Percentiles rank a stretch among this genome's conserved stretches.
Evolutionary conservation across 306 rosid species (phyloP).

Genomic region (Clitoria ternatea): DNA sequence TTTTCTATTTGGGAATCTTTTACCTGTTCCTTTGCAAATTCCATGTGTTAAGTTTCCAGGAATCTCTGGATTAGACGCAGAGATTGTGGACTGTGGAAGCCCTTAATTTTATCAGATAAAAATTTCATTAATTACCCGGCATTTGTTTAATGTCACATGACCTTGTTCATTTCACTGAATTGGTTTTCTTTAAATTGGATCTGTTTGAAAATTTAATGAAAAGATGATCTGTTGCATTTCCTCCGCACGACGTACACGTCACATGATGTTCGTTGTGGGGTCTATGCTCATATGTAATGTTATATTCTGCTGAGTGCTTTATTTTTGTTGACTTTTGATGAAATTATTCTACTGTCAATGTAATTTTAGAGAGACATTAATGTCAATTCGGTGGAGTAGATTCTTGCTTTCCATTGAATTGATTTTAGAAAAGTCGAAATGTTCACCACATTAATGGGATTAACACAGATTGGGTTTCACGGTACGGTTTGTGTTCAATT

Average conservation of each 20-base stretch:
- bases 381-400: no score
- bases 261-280: slow-evolving; percentile 36
- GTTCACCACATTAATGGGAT: no score
- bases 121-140: not conserved
- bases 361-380: not conserved
- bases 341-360: slow-evolving; percentile 12
- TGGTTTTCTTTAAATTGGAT: slow-evolving; percentile 20
- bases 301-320: slow-evolving; percentile 25
- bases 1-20: slow-evolving; percentile 43
- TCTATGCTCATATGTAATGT: slow-evolving; percentile 28
- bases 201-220: slow-evolving; percentile 26
- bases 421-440: no score
- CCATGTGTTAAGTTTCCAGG: slow-evolving; percentile 23
- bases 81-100: slow-evolving; percentile 19
- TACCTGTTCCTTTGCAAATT: slow-evolving; percentile 1
- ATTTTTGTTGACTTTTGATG: slow-evolving; percentile 29
- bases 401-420: no score
- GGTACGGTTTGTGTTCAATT: no score
- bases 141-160: slow-evolving; percentile 28
- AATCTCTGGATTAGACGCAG: slow-evolving; percentile 27
- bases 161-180: slow-evolving; percentile 27
- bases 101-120: slow-evolving; percentile 7
- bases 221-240: slow-evolving; percentile 42
- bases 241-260: slow-evolving; percentile 32
- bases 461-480: no score